These are phyloP conservation scores for Phellopilus nigrolimitatus DNA, from an alignment of 1,284 basidiomycete genomes.

Conservation along the genomic window DNA sequence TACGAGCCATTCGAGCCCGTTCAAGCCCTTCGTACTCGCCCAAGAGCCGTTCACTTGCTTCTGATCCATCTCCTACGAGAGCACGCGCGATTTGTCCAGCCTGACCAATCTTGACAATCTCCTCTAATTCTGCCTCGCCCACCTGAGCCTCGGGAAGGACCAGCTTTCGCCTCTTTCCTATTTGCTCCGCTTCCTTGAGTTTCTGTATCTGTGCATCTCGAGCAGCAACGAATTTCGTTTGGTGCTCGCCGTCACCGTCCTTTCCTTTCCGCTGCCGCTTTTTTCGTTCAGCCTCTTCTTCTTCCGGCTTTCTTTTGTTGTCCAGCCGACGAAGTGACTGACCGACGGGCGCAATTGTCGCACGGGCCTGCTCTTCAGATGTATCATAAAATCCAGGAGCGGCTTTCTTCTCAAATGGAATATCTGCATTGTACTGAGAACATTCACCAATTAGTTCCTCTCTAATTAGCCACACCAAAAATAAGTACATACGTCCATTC, in stretches of 20 bases:
- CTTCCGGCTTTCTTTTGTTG: constrained; percentile 90
- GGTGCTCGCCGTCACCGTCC: constrained; percentile 58
- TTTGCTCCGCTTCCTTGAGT: constrained; percentile 94
- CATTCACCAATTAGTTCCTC: constrained; percentile 10
- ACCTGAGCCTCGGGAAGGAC: constrained; percentile 90
- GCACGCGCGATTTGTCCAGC: constrained; percentile 86
- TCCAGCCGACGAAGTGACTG: constrained; percentile 86
- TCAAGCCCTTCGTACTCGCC: constrained; percentile 92
- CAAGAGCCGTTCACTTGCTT: constrained; percentile 81
- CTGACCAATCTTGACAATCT: constrained; percentile 98
- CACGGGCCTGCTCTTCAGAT: constrained; percentile 88
- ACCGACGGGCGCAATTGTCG: constrained; percentile 85
- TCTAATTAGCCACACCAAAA: no score
- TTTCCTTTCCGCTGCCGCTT: constrained; percentile 81
- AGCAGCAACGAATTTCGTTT: constrained; percentile 89
- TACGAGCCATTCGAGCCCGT: constrained; percentile 84
- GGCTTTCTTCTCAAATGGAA: constrained; percentile 97
- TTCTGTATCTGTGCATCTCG: constrained; percentile 97
- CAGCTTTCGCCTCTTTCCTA: constrained; percentile 84
- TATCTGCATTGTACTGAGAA: constrained; percentile 92
- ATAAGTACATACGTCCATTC: constrained; percentile 84
- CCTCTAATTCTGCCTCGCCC: constrained; percentile 92
- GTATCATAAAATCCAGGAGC: constrained; percentile 97
- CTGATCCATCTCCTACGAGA: constrained; percentile 75
- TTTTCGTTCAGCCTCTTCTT: constrained; percentile 80